Conservation (phyloP, 352 stramenopile species). For the Globisporangium heterothallicum region DNA sequence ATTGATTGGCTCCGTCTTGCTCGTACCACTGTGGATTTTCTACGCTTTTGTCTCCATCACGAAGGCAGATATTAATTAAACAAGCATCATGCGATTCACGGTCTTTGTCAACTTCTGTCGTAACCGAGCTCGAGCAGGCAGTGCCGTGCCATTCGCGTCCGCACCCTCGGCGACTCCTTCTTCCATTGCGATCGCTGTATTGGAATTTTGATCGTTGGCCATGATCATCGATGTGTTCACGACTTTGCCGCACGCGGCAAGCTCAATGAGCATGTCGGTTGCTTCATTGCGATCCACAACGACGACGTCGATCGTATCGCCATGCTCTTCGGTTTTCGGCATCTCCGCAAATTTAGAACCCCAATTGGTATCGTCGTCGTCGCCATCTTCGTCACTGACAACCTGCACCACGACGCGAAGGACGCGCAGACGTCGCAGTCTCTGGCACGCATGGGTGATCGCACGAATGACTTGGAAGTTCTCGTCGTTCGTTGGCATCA, state of each 20-base stretch:
- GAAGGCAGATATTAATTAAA: constrained; percentile 21
- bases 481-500: constrained; percentile 53
- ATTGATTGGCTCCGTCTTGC: background rate
- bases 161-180: constrained; percentile 11
- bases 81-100: constrained; percentile 45
- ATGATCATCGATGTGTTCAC: constrained; percentile 43
- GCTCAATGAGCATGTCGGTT: constrained; percentile 63
- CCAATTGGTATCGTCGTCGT: constrained; percentile 23
- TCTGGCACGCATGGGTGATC: constrained; percentile 40
- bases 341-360: constrained; percentile 45
- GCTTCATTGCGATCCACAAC: constrained; percentile 55
- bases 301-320: constrained; percentile 60
- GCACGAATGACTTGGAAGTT: constrained; percentile 52
- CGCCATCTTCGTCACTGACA: constrained; percentile 15
- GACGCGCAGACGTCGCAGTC: constrained; percentile 37
- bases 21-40: no score
- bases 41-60: no score
- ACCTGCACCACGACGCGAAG: constrained; percentile 57
- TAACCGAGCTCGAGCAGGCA: constrained; percentile 18
- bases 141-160: constrained; percentile 14
- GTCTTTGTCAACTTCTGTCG: constrained; percentile 34
- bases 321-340: constrained; percentile 42
- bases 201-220: constrained; percentile 22
- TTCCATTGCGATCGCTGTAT: constrained; percentile 35
- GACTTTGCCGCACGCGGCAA: constrained; percentile 54